A percentile compares a stretch with the other conserved stretches of the same genome.
Conservation (phyloP, 73 alveolate species). For the Symbiodinium natans region DNA sequence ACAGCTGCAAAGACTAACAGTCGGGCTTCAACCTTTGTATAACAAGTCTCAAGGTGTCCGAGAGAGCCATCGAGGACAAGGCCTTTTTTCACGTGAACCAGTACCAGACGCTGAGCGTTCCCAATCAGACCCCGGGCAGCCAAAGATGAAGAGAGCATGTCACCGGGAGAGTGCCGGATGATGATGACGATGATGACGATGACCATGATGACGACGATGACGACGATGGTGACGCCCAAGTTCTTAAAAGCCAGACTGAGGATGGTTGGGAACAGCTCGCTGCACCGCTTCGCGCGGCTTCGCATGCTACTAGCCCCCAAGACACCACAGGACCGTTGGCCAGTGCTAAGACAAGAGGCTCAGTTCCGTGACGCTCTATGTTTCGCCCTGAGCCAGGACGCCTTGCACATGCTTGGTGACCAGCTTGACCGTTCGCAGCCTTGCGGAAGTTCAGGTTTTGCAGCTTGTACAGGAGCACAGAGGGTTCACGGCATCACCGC, state of each 20-base stretch:
- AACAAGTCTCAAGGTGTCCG: slow-evolving; percentile 62
- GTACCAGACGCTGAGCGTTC: slow-evolving; percentile 73
- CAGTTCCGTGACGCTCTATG: too few species aligned
- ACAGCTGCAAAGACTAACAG: too few species aligned
- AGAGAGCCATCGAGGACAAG: slow-evolving; percentile 2
- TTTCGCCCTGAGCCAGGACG: background rate
- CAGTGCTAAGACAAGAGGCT: too few species aligned
- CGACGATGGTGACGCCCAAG: too few species aligned
- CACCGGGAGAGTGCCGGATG: too few species aligned
- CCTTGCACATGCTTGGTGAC: slow-evolving; percentile 42
- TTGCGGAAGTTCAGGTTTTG: too few species aligned
- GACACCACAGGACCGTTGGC: background rate
- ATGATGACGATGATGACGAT: too few species aligned
- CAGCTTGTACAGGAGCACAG: too few species aligned
- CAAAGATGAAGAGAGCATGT: too few species aligned
- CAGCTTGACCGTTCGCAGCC: slow-evolving; percentile 55
- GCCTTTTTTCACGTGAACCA: slow-evolving; percentile 89
- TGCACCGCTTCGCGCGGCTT: slow-evolving; percentile 87
- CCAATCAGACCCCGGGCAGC: slow-evolving; percentile 15
- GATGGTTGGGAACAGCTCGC: slow-evolving; percentile 91
- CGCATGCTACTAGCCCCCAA: slow-evolving; percentile 28
- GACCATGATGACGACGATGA: too few species aligned
- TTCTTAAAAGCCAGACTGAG: background rate
- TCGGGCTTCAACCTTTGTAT: too few species aligned
- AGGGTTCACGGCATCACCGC: too few species aligned